Conservation (phyloP, 2,329 filamentous ascomycete species). For the Ophidiomyces ophidiicola region DNA sequence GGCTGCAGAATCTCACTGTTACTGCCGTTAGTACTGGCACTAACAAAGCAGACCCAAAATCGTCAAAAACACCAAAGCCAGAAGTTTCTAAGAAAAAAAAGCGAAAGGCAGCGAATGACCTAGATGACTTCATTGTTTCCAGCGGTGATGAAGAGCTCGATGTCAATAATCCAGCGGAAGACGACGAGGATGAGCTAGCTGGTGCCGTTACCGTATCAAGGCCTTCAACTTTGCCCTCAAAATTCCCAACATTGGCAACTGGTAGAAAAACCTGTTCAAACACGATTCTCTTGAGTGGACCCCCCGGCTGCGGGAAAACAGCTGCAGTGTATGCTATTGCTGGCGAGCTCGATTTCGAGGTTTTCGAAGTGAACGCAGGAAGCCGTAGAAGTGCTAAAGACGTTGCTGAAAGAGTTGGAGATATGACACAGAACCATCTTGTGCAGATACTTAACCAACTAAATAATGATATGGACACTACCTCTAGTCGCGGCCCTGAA, state of each 20-base stretch:
- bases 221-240: slow-evolving; percentile 32
- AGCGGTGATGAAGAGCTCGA: slow-evolving; percentile 63
- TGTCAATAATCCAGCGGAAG: slow-evolving; percentile 56
- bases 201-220: slow-evolving; percentile 28
- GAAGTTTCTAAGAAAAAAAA: slow-evolving; percentile 43
- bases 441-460: slow-evolving; percentile 45
- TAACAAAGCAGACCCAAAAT: slow-evolving; percentile 23
- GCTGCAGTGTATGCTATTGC: slow-evolving; percentile 84
- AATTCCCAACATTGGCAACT: too few relatives aligned
- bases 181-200: slow-evolving; percentile 34
- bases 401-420: slow-evolving; percentile 78
- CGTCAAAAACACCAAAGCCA: slow-evolving; percentile 15
- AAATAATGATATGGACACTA: slow-evolving; percentile 18
- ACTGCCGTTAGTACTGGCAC: slow-evolving; percentile 57
- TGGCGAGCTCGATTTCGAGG: slow-evolving; percentile 79
- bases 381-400: slow-evolving; percentile 78
- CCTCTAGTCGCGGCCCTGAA: neutral
- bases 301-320: slow-evolving; percentile 83
- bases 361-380: slow-evolving; percentile 87
- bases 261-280: slow-evolving; percentile 44
- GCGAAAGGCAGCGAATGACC: slow-evolving; percentile 54
- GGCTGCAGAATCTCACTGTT: slow-evolving; percentile 66
- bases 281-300: slow-evolving; percentile 76
- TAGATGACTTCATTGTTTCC: slow-evolving; percentile 69
- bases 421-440: slow-evolving; percentile 93